Base-by-base conservation (phyloP, 2,329 filamentous ascomycete genomes). In the Elsinoe batatas region DNA sequence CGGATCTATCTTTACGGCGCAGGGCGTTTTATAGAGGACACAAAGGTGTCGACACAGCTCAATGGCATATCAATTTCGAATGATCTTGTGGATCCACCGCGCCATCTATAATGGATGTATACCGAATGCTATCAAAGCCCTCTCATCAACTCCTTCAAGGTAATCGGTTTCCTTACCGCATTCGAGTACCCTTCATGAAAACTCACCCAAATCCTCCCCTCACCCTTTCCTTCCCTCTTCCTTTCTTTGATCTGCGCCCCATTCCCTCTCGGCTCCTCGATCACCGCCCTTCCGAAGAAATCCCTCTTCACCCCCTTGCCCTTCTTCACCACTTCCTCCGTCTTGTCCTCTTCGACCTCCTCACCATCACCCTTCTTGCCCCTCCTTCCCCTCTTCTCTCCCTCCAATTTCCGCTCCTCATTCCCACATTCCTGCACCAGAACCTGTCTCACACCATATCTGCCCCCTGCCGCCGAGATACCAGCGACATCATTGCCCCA, bases 381-480 rank as follows among this genome's bases (percentile, higher is more conserved):
- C 2, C 85, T 78, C 7, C 83, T 81, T 63, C 87, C 81, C 1
- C 87, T 76, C 0, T 82, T 78, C 3, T 81, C 78, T 58, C 81
- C 81, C 50, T 87, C 84, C 12, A 85, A 83, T 33, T 82, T 74
- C 30, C 79, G 73, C 11, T 84, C 79, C 47, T 88, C 85, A 65
- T 86, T 88, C 58, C 81, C 82, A 63, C 91, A 87, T 68, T 97
- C 91, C 67, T 93, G 88, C 65, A 95, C 90, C 1, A 98, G 78
- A 7, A 96, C 91, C 68, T 96, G 91, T 18, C 93, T 84, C 5
- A 98, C 85, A 1, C 91, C 91, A 65, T 89, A 98, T n/a, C 93
- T 82, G 0, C 88, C 88, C 0, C 88, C 89, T 0, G 82, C 83
- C 8, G 37, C 38, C 5, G 22, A 33, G 5, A 36, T 38, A 4